phyloP scores from a whole-genome alignment of 768 basidiomycete species.

The Leccinum rimulosum region DNA sequence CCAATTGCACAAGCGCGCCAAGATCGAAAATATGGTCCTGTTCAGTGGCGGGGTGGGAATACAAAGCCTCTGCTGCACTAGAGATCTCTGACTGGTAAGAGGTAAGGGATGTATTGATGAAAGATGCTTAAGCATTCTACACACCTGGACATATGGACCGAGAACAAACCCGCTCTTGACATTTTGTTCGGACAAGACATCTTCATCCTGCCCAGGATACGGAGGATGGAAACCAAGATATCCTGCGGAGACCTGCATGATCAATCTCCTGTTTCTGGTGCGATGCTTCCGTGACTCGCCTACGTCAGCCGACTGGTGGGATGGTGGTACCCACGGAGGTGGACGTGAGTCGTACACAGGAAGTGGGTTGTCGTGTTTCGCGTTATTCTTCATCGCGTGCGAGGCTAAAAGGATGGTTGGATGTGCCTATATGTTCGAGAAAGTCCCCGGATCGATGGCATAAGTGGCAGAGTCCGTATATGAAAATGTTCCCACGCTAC shows the following conservation, averaged over 20 bases:
- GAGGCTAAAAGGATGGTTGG: not conserved
- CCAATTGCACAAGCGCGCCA: constrained; percentile 56
- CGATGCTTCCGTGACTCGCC: constrained; percentile 39
- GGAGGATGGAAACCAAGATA: constrained; percentile 79
- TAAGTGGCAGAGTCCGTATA: not conserved
- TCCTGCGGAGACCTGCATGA: constrained; percentile 38
- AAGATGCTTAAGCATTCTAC: constrained; percentile 19
- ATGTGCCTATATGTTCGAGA: not conserved
- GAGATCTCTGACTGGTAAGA: constrained; percentile 23
- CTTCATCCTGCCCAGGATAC: constrained; percentile 71
- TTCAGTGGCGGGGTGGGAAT: constrained; percentile 13
- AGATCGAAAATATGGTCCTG: constrained; percentile 50
- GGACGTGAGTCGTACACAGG: constrained; percentile 66
- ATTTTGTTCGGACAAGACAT: constrained; percentile 59
- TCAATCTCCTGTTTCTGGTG: not conserved
- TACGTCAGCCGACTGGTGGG: constrained; percentile 66
- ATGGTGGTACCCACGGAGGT: constrained; percentile 68
- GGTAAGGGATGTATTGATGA: not conserved
- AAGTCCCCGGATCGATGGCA: not conserved
- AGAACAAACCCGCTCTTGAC: constrained; percentile 66
- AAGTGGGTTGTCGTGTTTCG: constrained; percentile 32
- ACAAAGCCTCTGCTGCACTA: constrained; percentile 13
- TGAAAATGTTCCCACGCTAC: not conserved
- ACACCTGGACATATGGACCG: constrained; percentile 54
- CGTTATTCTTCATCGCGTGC: constrained; percentile 23